Percentiles rank a stretch among this genome's conserved stretches.
Conservation (phyloP, 805 yeast genomes). For the Grigorovia transvaalensis region DNA sequence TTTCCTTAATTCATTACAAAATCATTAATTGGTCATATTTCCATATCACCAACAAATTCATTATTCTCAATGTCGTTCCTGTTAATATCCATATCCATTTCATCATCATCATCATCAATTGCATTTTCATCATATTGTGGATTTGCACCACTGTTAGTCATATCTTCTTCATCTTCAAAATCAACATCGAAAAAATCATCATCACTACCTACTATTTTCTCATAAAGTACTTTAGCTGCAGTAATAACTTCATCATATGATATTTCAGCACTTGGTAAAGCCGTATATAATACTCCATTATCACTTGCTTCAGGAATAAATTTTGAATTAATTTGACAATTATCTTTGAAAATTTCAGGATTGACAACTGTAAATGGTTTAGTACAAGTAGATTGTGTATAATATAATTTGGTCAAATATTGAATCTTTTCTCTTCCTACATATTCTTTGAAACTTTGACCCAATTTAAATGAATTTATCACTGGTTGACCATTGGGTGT, state of each 20-base stretch:
- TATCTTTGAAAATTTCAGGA: conserved; percentile 28
- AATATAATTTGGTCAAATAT: conserved; percentile 50
- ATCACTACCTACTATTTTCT: conserved; percentile 77
- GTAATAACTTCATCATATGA: conserved; percentile 86
- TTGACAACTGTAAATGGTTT: conserved; percentile 47
- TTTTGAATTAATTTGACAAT: conserved; percentile 5
- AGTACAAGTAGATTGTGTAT: conserved; percentile 46
- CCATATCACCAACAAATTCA: conserved; percentile 34
- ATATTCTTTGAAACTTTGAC: conserved; percentile 75
- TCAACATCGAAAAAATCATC: conserved; percentile 96
- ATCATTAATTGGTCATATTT: conserved; percentile 15
- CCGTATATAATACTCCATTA: conserved; percentile 38
- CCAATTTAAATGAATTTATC: conserved; percentile 72
- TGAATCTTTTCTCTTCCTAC: conserved; percentile 68
- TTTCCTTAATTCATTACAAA: background rate
- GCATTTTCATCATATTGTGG: conserved; percentile 17
- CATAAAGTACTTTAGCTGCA: conserved; percentile 67
- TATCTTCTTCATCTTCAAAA: conserved; percentile 88
- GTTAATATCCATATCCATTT: conserved; percentile 19
- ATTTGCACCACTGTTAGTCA: background rate
- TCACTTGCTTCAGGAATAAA: conserved; percentile 35
- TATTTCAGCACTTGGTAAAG: conserved; percentile 75
- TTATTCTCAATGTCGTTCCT: conserved; percentile 23
- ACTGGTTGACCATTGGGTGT: conserved; percentile 55
- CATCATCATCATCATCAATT: conserved; percentile 23